These are phyloP conservation scores for Cladosporium sp. DNA, from an alignment of 2,329 filamentous ascomycete species.

Conservation along the genomic window DNA sequence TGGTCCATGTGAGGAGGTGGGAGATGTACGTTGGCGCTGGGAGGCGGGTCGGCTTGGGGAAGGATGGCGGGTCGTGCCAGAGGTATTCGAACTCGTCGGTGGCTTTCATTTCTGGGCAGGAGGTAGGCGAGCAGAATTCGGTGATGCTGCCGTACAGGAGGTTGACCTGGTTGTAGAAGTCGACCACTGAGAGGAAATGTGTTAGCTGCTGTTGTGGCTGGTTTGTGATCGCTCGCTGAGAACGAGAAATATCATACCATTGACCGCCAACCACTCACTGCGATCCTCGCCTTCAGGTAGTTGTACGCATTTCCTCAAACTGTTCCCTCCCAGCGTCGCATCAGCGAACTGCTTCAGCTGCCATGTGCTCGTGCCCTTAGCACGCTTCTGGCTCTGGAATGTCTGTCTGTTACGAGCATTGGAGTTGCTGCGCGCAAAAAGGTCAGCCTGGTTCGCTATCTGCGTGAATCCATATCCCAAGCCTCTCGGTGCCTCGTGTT, in stretches of 20 bases:
- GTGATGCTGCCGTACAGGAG: slow-evolving; percentile 97
- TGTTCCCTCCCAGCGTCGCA: slow-evolving; percentile 91
- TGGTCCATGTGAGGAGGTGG: slow-evolving; percentile 96
- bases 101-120: slow-evolving; percentile 99
- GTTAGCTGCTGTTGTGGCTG: background rate
- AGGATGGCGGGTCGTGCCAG: slow-evolving; percentile 95
- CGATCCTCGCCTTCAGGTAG: slow-evolving; percentile 95
- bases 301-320: slow-evolving; percentile 92
- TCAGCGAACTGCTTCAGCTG: slow-evolving; percentile 98
- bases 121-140: slow-evolving; percentile 96
- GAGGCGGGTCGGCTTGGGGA: slow-evolving; percentile 97
- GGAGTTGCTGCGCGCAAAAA: slow-evolving; percentile 42
- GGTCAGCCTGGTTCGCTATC: slow-evolving; percentile 36
- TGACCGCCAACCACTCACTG: slow-evolving; percentile 98
- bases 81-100: slow-evolving; percentile 99
- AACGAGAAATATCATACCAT: slow-evolving; percentile 63
- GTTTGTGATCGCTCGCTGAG: background rate
- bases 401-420: slow-evolving; percentile 76
- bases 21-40: slow-evolving; percentile 96
- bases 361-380: slow-evolving; percentile 86
- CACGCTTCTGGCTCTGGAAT: slow-evolving; percentile 82
- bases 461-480: slow-evolving; percentile 28
- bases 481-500: slow-evolving; percentile 30
- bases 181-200: slow-evolving; percentile 72
- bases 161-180: slow-evolving; percentile 99